These are phyloP conservation scores for Aspergillus tubingensis DNA, from an alignment of 2,329 filamentous ascomycete genomes.

Conservation along the genomic window DNA sequence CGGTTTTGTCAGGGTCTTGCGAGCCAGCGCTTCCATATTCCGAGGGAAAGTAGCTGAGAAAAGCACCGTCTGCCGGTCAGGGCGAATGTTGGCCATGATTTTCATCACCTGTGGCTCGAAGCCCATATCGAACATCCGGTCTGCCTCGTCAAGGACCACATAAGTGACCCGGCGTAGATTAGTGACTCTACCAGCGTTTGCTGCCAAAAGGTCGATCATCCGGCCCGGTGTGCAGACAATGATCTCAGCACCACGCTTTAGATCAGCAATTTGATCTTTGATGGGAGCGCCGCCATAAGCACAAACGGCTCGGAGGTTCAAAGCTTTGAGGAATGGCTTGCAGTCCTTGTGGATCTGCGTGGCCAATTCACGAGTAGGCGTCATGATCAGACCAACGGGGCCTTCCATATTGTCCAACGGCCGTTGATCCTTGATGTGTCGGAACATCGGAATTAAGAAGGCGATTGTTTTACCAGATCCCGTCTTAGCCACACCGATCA, in stretches of 20 bases:
- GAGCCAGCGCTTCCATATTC: conserved; percentile 86
- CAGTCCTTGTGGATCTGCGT: conserved; percentile 93
- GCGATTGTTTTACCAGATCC: conserved; percentile 97
- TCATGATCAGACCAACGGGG: conserved; percentile 84
- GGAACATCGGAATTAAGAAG: conserved; percentile 94
- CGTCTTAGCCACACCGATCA: conserved; percentile 95
- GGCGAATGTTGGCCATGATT: conserved; percentile 86
- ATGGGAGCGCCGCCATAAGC: conserved; percentile 95
- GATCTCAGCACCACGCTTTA: conserved; percentile 93
- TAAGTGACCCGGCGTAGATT: conserved; percentile 89
- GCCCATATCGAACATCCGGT: conserved; percentile 99
- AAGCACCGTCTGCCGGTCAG: conserved; percentile 88
- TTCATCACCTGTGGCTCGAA: conserved; percentile 99
- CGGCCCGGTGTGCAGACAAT: conserved; percentile 93
- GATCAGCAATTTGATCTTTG: conserved; percentile 93
- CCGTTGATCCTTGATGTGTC: conserved; percentile 92
- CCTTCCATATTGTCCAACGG: conserved; percentile 82
- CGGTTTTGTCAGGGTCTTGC: conserved; percentile 81
- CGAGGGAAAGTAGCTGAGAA: conserved; percentile 97
- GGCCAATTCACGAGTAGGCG: conserved; percentile 89
- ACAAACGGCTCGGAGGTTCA: conserved; percentile 82
- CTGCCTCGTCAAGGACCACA: conserved; percentile 93
- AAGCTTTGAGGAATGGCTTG: conserved; percentile 87
- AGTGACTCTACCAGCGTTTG: conserved; percentile 91
- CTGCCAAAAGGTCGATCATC: conserved; percentile 91